Conservation (phyloP, 352 stramenopile species). For the Phytophthora ohioensis region DNA sequence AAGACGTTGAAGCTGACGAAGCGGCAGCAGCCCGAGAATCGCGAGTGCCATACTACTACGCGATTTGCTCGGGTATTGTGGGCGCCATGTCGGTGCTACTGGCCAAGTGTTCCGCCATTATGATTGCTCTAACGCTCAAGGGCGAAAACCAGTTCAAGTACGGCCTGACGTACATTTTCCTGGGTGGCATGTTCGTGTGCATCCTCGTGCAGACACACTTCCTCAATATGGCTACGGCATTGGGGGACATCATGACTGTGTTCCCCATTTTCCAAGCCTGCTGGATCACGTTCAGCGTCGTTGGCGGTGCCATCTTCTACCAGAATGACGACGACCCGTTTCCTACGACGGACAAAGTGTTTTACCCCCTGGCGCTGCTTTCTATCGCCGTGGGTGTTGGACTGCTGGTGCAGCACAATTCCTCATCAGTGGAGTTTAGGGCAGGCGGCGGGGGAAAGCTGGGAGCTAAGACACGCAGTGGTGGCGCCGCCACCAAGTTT, state of each 20-base stretch:
- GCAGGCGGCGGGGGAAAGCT: constrained; percentile 17
- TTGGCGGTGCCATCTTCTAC: constrained; percentile 88
- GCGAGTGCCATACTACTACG: constrained; percentile 87
- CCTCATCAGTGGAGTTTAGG: constrained; percentile 18
- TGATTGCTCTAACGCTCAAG: constrained; percentile 85
- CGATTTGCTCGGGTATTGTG: constrained; percentile 87
- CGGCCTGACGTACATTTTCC: constrained; percentile 85
- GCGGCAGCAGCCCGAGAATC: constrained; percentile 45
- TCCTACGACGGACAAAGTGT: constrained; percentile 58
- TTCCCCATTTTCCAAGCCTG: constrained; percentile 90
- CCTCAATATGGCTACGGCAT: constrained; percentile 84
- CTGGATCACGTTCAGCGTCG: constrained; percentile 91
- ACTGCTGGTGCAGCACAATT: constrained; percentile 77
- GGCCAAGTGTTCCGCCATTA: constrained; percentile 87
- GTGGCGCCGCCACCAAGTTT: constrained; percentile 26
- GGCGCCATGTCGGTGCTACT: constrained; percentile 86
- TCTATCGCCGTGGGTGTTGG: constrained; percentile 75
- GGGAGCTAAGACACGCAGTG: constrained; percentile 22
- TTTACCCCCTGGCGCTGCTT: constrained; percentile 80
- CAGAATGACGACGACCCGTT: constrained; percentile 72
- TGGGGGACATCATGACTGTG: constrained; percentile 91
- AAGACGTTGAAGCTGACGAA: constrained; percentile 43
- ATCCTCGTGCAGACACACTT: constrained; percentile 91
- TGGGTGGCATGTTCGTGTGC: constrained; percentile 87
- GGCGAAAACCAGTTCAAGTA: constrained; percentile 91